Conservation (phyloP, 108 stramenopile genomes). For the Skeletonema potamos region DNA sequence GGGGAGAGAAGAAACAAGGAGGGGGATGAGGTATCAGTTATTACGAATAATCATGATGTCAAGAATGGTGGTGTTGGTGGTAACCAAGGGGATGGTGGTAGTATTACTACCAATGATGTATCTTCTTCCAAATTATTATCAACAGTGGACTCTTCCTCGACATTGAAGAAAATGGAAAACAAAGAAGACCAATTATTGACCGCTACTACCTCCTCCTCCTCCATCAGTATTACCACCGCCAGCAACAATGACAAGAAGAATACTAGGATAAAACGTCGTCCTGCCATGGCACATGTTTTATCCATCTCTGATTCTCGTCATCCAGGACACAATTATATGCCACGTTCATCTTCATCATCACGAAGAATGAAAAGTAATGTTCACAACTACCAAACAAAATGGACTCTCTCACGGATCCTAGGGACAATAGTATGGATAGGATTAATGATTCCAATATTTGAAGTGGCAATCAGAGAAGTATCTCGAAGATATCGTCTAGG, state of each 20-base stretch:
- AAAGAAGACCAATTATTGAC: too few species aligned
- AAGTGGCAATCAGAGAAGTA: constrained; percentile 8
- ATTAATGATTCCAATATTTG: constrained; percentile 16
- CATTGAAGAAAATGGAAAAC: too few species aligned
- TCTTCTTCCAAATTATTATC: too few species aligned
- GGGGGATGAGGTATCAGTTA: neutral
- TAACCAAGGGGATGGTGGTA: too few species aligned
- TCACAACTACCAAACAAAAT: too few species aligned
- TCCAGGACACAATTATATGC: neutral
- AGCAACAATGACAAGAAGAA: neutral
- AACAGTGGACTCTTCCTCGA: too few species aligned
- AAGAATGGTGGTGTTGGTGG: too few species aligned
- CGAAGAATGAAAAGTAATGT: neutral
- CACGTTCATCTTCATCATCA: neutral
- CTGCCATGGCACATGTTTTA: constrained; percentile 7
- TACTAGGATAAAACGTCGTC: neutral
- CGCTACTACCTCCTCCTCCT: too few species aligned
- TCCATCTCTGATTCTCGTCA: neutral
- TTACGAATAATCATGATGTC: too few species aligned
- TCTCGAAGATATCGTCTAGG: neutral
- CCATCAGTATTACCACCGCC: neutral
- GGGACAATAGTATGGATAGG: constrained; percentile 7
- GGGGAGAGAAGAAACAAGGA: neutral
- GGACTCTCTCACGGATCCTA: constrained; percentile 6
- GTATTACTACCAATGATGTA: too few species aligned